Percentiles rank a stretch among this genome's conserved stretches.
phyloP scores from a whole-genome alignment of 331 rosid species.

The Pyracantha coccinea region DNA sequence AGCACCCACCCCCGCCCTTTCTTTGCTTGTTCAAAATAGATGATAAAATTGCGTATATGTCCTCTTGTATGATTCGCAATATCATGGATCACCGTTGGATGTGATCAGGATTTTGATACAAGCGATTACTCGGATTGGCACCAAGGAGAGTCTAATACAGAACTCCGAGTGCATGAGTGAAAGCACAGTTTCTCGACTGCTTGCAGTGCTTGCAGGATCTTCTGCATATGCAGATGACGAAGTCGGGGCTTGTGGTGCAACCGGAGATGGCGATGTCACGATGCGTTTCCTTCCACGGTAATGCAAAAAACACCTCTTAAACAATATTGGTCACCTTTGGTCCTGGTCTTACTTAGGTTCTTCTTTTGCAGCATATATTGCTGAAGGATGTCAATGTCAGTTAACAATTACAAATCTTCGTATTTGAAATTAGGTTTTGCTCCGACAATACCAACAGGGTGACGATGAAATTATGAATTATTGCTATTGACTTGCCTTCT shows the following conservation, averaged over 20 bases:
- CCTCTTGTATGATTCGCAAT: not conserved
- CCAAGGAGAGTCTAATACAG: too few relatives aligned
- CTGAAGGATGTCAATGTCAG: not conserved
- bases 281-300: slow-evolving; percentile 98
- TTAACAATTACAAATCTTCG: not conserved
- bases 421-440: not conserved
- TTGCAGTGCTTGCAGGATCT: slow-evolving; percentile 39
- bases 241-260: slow-evolving; percentile 91
- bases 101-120: not conserved
- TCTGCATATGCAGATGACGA: slow-evolving; percentile 72
- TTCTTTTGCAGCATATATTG: not conserved
- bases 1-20: slow-evolving; percentile 26
- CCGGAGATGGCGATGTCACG: slow-evolving; percentile 92
- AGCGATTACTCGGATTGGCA: too few relatives aligned
- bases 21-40: slow-evolving; percentile 2
- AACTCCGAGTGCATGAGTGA: too few relatives aligned
- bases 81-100: not conserved
- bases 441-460: not conserved
- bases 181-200: slow-evolving; percentile 3
- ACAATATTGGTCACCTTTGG: not conserved
- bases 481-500: not conserved
- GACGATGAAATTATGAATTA: not conserved
- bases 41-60: not conserved
- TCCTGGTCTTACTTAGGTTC: not conserved
- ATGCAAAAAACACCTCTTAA: not conserved